Evolutionary conservation across 345 rosid species (phyloP).

Genomic region (Excoecaria cochinchinensis): DNA sequence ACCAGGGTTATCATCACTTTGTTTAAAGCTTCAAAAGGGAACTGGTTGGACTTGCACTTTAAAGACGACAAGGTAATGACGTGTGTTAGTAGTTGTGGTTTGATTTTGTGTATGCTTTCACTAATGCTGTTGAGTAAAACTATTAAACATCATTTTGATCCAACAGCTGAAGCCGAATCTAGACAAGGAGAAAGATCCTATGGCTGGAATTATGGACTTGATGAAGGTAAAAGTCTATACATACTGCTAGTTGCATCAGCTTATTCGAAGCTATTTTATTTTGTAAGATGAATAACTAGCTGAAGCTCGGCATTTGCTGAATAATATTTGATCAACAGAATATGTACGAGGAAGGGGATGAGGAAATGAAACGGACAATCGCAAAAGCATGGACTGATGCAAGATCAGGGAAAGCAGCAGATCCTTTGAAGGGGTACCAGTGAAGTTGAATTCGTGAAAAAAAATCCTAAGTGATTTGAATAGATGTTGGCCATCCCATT

Average conservation of each 20-base stretch:
- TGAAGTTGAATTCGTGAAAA: conserved; percentile 14
- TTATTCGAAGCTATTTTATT: not conserved
- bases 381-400: conserved; percentile 99
- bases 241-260: not conserved
- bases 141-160: not conserved
- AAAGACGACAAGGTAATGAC: conserved; percentile 83
- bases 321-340: conserved; percentile 41
- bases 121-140: not conserved
- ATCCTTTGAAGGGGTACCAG: conserved; percentile 54
- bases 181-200: conserved; percentile 78
- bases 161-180: conserved; percentile 75
- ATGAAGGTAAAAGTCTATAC: conserved; percentile 62
- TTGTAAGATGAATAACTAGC: not conserved
- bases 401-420: conserved; percentile 80
- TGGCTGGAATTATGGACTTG: conserved; percentile 97
- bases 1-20: conserved; percentile 60
- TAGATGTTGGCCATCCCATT: not conserved
- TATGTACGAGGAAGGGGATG: conserved; percentile 95
- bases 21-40: conserved; percentile 75
- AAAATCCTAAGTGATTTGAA: not conserved
- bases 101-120: not conserved
- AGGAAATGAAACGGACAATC: conserved; percentile 86
- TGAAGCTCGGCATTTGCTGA: no score
- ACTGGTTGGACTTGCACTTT: conserved; percentile 81
- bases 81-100: not conserved